Evolutionary conservation across 2,329 filamentous ascomycete genomes (phyloP).

Genomic region (Beauveria brongniartii): DNA sequence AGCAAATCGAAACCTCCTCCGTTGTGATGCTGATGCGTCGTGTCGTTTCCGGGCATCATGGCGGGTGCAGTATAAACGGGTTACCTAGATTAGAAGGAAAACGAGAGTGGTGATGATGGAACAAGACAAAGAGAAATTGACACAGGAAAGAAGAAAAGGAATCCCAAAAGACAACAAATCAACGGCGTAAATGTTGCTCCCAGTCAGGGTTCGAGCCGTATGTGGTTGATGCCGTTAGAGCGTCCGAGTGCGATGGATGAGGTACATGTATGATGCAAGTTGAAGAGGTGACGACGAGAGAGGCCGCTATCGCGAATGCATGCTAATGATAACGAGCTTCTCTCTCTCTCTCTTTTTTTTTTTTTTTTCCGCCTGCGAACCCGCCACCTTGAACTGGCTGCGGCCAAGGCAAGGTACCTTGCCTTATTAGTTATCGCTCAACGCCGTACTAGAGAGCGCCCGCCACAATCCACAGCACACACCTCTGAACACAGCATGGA

Average conservation of each 20-base stretch:
- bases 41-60: conserved; percentile 7
- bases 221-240: not conserved
- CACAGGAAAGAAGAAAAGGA: not conserved
- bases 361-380: no score
- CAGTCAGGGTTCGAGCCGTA: not conserved
- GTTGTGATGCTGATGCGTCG: conserved; percentile 17
- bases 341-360: not conserved
- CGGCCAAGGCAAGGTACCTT: not conserved
- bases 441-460: not conserved
- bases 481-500: not conserved
- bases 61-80: not conserved
- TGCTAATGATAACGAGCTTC: not conserved
- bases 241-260: not conserved
- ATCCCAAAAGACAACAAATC: not conserved
- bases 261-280: conserved; percentile 6
- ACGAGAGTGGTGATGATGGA: not conserved
- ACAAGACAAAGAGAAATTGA: not conserved
- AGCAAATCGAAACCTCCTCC: conserved; percentile 47
- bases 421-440: no score
- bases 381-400: not conserved
- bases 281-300: not conserved
- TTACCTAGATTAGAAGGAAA: conserved; percentile 3
- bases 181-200: not conserved
- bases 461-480: not conserved
- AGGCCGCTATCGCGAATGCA: not conserved